Evolutionary conservation across 768 basidiomycete species (phyloP).

Genomic region (Suillus spraguei): DNA sequence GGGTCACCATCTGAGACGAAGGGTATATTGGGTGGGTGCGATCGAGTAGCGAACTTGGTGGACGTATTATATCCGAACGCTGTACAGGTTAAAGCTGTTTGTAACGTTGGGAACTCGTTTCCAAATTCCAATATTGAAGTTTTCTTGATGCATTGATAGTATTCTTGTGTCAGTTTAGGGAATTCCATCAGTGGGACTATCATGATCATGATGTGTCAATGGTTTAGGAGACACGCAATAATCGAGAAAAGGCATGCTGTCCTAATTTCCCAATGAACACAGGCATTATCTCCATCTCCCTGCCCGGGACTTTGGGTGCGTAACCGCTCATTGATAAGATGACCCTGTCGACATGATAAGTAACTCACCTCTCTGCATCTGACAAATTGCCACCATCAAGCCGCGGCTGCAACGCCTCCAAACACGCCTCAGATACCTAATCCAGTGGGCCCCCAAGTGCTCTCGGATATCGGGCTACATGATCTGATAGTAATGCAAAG

Average conservation of each 20-base stretch:
- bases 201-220: neutral
- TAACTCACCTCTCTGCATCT: neutral
- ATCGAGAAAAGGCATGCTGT: neutral
- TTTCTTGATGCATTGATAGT: neutral
- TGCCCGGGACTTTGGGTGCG: neutral
- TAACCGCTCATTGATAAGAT: neutral
- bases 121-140: neutral
- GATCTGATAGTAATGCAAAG: neutral
- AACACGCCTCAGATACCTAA: neutral
- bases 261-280: neutral
- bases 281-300: neutral
- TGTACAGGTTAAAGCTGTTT: neutral
- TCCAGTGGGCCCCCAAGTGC: neutral
- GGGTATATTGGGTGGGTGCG: neutral
- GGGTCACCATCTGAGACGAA: neutral
- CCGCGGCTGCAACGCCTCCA: neutral
- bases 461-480: neutral
- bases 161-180: neutral
- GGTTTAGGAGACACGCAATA: neutral
- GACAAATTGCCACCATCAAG: neutral
- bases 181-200: neutral
- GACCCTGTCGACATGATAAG: neutral
- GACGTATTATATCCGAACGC: neutral
- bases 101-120: neutral
- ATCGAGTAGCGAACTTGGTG: neutral